Percentiles rank a stretch among this genome's conserved stretches.
Evolutionary conservation across 371 early-diverging fungal species (phyloP).

Genomic region (Smittium culicis): DNA sequence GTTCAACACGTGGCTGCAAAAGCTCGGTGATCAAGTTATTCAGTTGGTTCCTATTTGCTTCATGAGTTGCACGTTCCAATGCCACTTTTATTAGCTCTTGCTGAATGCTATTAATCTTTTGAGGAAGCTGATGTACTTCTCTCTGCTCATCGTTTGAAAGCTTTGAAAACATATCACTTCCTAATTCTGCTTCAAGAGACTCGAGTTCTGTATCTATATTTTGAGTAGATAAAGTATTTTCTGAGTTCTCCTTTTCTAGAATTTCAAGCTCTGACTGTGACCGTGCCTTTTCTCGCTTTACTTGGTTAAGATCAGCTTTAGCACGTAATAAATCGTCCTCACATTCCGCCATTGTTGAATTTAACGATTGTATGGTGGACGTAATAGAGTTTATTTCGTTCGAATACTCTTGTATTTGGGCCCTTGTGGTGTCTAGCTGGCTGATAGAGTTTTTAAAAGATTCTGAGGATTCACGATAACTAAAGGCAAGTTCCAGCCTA

Average conservation of each 20-base stretch:
- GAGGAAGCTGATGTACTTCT: slow-evolving; percentile 26
- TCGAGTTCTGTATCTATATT: slow-evolving; percentile 38
- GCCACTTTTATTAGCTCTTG: neutral
- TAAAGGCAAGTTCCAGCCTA: slow-evolving; percentile 48
- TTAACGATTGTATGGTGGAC: slow-evolving; percentile 22
- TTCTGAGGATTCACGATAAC: slow-evolving; percentile 12
- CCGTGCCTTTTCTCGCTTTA: slow-evolving; percentile 18
- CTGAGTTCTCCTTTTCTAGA: slow-evolving; percentile 23
- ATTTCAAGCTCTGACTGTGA: slow-evolving; percentile 14
- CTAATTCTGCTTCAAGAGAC: slow-evolving; percentile 42
- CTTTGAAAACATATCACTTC: slow-evolving; percentile 35
- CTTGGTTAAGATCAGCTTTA: slow-evolving; percentile 20
- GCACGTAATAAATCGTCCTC: slow-evolving; percentile 14
- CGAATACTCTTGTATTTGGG: slow-evolving; percentile 39
- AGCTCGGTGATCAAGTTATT: slow-evolving; percentile 30
- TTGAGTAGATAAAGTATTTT: slow-evolving; percentile 17
- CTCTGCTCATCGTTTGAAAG: slow-evolving; percentile 42
- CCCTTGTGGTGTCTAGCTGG: slow-evolving; percentile 35
- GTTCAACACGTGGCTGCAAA: slow-evolving; percentile 29
- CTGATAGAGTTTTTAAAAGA: slow-evolving; percentile 26
- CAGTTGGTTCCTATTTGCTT: slow-evolving; percentile 36
- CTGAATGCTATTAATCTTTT: neutral
- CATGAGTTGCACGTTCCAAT: slow-evolving; percentile 35
- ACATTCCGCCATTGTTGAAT: slow-evolving; percentile 12
- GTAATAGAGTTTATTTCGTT: slow-evolving; percentile 46